A percentile compares a stretch with the other conserved stretches of the same genome.
Evolutionary conservation across 2,329 filamentous ascomycete species (phyloP).

Genomic region (Chrysoporthe deuterocubensis): DNA sequence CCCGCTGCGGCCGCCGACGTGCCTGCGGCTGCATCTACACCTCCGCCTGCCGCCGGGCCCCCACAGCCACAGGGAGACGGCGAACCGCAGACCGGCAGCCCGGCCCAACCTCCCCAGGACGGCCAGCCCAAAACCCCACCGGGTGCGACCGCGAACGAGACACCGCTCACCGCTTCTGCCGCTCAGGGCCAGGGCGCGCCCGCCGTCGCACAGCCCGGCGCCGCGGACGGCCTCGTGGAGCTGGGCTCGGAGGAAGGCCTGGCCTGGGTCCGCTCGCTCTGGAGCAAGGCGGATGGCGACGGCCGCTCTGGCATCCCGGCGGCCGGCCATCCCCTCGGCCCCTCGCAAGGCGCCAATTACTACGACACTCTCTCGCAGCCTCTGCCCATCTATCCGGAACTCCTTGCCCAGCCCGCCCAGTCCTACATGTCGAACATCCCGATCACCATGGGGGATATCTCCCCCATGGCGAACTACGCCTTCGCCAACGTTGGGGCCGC

Average conservation of each 20-base stretch:
- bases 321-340: background rate
- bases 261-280: background rate
- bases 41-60: background rate
- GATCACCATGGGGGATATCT: background rate
- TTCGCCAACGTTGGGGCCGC: background rate
- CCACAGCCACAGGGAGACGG: background rate
- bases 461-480: slow-evolving; percentile 6
- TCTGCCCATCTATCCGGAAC: background rate
- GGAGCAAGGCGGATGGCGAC: background rate
- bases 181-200: background rate
- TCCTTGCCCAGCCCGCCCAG: background rate
- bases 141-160: background rate
- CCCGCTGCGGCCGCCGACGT: background rate
- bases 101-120: background rate
- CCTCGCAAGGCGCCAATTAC: background rate
- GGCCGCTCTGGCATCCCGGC: background rate
- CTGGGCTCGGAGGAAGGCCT: background rate
- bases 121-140: background rate
- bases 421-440: background rate
- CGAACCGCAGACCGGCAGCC: background rate
- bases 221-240: background rate
- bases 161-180: background rate
- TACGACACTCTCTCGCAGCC: slow-evolving; percentile 7
- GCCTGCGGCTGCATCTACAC: background rate
- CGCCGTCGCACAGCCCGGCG: background rate